phyloP scores from a whole-genome alignment of 2,329 filamentous ascomycete species.

The Trichophyton schoenleinii region DNA sequence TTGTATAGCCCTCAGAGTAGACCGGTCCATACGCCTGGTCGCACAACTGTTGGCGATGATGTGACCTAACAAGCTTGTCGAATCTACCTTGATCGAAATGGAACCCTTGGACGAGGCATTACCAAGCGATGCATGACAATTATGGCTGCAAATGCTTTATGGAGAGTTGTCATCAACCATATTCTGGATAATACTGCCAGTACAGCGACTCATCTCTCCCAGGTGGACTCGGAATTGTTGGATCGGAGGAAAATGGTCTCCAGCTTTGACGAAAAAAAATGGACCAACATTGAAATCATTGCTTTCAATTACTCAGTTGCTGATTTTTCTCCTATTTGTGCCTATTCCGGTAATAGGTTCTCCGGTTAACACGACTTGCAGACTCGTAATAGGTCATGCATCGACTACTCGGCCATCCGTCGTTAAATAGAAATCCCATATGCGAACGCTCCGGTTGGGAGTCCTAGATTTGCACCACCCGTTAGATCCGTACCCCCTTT shows the following conservation, averaged over 20 bases:
- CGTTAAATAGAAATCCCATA: slow-evolving; percentile 12
- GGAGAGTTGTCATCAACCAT: neutral
- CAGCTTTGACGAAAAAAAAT: neutral
- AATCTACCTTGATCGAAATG: neutral
- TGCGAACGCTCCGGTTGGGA: slow-evolving; percentile 8
- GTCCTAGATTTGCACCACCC: slow-evolving; percentile 10
- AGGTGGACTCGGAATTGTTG: neutral
- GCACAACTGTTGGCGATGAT: neutral
- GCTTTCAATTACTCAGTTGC: neutral
- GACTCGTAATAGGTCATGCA: slow-evolving; percentile 11
- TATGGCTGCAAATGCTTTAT: neutral
- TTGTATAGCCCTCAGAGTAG: no score
- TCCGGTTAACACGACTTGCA: slow-evolving; percentile 10
- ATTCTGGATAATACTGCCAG: neutral
- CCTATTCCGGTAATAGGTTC: neutral
- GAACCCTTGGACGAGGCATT: neutral
- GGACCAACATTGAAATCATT: neutral
- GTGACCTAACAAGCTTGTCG: neutral
- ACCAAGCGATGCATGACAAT: neutral
- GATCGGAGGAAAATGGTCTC: neutral
- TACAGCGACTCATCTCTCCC: neutral
- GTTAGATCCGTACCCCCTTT: neutral
- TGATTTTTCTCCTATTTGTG: neutral
- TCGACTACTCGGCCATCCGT: slow-evolving; percentile 10
- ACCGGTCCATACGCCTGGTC: no score